Evolutionary conservation across 306 rosid genomes (phyloP), one percentile per base, ranked within the genome.

Genomic region (Erythrophleum fordii): DNA sequence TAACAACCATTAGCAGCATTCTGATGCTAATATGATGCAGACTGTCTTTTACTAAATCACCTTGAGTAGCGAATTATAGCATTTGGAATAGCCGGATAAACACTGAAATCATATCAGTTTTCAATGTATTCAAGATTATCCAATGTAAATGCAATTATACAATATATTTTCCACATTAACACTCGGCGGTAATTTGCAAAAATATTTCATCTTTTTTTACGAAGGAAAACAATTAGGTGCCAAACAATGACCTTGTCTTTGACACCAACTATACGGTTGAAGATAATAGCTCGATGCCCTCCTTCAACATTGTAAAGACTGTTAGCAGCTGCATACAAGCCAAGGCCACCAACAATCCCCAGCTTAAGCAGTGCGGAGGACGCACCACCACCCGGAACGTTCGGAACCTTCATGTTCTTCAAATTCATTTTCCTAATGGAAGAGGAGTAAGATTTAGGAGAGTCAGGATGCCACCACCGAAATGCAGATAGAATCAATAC

Each of bases 231-330:
- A 77, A 80, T 70, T 5, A 45, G 28, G 60, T 13, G 29, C 3
- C 1, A 76, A 76, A 72, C 7, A 73, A 59, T 70, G 81, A 90
- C 97, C 99, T 93, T 88, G 59, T 91, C 97, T 84, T 93, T 93
- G 77, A 95, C 46, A 77, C 94, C 97, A 35, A 82, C 48, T 3
- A 95, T 13, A 58, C 95, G 99, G 75, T 90, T 95, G 86, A 92
- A 95, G 77, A 95, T 88, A 52, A 95, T 90, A 49, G 97, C 97
- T 11, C 92, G 87, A 80, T 90, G 95, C 18, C 97, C 93, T 84
- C 97, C 97, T 72, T 95, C 97, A 25, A 93, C 97, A 77, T 93
- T 91, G 97, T 91, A 95, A 71, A 93, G 95, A 89, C 95, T 88
- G 72, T 91, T 85, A 44, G 87, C 7, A 77, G 86, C 91, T 55